Conservation (phyloP, 768 basidiomycete species). For the Suillus americanus region DNA sequence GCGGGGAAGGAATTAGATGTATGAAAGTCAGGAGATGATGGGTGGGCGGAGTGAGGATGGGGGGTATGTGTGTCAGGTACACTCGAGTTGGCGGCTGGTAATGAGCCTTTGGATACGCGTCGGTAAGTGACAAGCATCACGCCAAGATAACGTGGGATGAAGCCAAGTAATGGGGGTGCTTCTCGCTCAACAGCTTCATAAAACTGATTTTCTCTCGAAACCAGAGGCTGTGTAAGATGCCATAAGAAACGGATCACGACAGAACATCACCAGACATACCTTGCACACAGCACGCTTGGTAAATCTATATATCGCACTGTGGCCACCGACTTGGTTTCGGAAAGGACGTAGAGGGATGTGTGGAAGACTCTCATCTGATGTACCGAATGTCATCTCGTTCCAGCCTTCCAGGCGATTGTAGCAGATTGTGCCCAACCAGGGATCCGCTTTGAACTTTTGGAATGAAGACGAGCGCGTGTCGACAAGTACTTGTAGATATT, state of each 20-base stretch:
- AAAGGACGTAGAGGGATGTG: constrained; percentile 95
- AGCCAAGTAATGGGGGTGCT: constrained; percentile 87
- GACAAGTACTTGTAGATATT: not conserved
- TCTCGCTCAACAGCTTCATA: constrained; percentile 96
- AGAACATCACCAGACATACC: constrained; percentile 48
- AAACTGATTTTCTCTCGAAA: constrained; percentile 95
- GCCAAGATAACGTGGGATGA: constrained; percentile 97
- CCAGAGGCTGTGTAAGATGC: constrained; percentile 68
- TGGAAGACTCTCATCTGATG: constrained; percentile 63
- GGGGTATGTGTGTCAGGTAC: constrained; percentile 13
- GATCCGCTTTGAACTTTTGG: not conserved
- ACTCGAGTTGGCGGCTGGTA: constrained; percentile 22
- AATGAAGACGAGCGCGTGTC: not conserved
- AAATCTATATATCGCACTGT: constrained; percentile 96
- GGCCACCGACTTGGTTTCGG: constrained; percentile 97
- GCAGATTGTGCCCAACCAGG: not conserved
- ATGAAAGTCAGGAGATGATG: constrained; percentile 28
- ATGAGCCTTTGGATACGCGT: constrained; percentile 54
- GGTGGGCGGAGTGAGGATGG: constrained; percentile 19
- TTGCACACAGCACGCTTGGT: constrained; percentile 98
- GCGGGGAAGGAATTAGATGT: constrained; percentile 25
- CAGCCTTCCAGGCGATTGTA: constrained; percentile 27
- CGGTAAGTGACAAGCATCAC: constrained; percentile 99
- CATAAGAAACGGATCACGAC: constrained; percentile 14
- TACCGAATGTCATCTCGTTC: constrained; percentile 39